phyloP scores from a whole-genome alignment of 139 green algal genomes.

The Volvox africanus region DNA sequence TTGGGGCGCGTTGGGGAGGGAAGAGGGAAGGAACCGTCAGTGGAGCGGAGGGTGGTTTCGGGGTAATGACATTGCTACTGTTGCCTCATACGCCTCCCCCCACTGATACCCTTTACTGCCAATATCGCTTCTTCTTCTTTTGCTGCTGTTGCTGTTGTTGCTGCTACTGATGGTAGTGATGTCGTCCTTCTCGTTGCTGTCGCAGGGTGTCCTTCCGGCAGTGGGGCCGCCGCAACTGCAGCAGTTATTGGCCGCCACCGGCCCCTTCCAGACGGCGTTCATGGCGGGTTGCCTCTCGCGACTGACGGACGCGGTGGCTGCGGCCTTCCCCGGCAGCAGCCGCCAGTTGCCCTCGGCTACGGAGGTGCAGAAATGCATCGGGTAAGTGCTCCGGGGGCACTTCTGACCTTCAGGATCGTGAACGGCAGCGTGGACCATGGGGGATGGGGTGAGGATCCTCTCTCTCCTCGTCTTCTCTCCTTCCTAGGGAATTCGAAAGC shows the following conservation, averaged over 20 bases:
- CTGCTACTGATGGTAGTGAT: no score
- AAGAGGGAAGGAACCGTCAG: no score
- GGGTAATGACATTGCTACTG: no score
- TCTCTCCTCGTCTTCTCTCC: not conserved
- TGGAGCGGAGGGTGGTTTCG: no score
- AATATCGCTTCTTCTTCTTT: no score
- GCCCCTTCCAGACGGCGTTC: slow-evolving; percentile 84
- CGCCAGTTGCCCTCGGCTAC: slow-evolving; percentile 73
- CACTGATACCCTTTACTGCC: no score
- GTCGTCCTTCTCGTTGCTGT: no score
- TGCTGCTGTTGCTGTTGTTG: no score
- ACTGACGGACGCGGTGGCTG: slow-evolving; percentile 80
- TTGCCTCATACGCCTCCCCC: no score
- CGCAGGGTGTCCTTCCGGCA: slow-evolving; percentile 65
- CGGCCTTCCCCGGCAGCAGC: slow-evolving; percentile 79
- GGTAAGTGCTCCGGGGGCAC: slow-evolving; percentile 46
- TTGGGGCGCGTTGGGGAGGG: no score
- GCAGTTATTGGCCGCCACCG: slow-evolving; percentile 69
- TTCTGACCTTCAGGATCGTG: not conserved
- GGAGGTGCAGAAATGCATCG: slow-evolving; percentile 88
- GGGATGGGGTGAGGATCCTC: no score
- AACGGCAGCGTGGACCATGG: no score
- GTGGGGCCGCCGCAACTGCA: slow-evolving; percentile 65
- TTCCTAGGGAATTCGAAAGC: not conserved
- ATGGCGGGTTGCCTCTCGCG: slow-evolving; percentile 72